Conservation (phyloP, 345 rosid genomes). For the Eucalyptus regnans region DNA sequence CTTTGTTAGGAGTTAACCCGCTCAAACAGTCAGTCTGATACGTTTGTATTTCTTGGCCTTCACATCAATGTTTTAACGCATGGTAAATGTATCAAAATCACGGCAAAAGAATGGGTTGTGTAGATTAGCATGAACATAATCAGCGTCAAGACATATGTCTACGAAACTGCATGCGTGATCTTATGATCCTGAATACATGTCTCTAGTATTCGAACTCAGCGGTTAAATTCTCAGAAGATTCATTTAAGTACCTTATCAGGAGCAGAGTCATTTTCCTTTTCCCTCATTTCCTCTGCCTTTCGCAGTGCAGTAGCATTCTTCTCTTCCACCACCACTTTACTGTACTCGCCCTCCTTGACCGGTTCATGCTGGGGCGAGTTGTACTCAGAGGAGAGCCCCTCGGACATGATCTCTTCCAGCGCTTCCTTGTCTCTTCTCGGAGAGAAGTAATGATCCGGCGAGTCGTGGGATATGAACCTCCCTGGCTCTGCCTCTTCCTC, state of each 20-base stretch:
- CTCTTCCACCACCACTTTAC: no score
- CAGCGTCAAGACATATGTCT: not conserved
- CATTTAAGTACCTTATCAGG: not conserved
- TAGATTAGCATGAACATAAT: not conserved
- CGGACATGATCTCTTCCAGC: not conserved
- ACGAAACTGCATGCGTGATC: not conserved
- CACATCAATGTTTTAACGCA: not conserved
- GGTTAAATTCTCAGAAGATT: not conserved
- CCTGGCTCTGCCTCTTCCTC: not conserved
- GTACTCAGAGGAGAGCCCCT: not conserved
- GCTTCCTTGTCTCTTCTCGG: slow-evolving; percentile 20
- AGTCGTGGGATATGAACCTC: slow-evolving; percentile 7
- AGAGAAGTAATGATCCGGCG: slow-evolving; percentile 12
- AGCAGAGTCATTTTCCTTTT: not conserved
- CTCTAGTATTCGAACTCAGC: not conserved
- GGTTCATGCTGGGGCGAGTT: not conserved
- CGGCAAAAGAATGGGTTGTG: not conserved
- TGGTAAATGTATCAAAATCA: not conserved
- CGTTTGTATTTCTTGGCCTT: not conserved
- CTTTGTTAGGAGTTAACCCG: not conserved
- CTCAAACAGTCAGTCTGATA: not conserved
- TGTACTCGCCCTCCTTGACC: not conserved
- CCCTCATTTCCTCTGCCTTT: not conserved
- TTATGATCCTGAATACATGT: not conserved
- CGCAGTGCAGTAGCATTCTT: no score